Base-by-base conservation (phyloP, 2,329 filamentous ascomycete species). In the Clarireedia monteithiana region DNA sequence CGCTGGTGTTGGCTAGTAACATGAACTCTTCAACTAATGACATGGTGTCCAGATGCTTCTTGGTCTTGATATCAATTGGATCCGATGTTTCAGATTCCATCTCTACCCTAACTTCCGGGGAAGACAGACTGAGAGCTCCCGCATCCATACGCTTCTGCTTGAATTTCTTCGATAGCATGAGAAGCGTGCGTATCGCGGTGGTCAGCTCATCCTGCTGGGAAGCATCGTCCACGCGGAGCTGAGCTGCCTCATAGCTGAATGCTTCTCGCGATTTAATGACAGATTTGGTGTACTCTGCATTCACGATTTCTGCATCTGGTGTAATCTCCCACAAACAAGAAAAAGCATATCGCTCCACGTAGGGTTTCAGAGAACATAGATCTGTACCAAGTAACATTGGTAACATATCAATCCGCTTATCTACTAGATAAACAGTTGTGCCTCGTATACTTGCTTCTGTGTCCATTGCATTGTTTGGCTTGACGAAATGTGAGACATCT, bases 401-500 rank as follows among this genome's bases (percentile, higher is more conserved):
- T 71, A 99, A 80, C 95, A 99, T 99, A 76, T 99, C 95, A 66
- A 99, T 99, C 66, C 94, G 91, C 78, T 99, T 99, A 73, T 99
- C 94, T 3, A 99, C 94, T 15, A 99, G 78, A 70, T 99, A 99
- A 27, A 99, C 94, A 0, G 92, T 97, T 4, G 94, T 97, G 60
- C 94, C 94, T 66, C 94, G 86, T 67, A 95, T 83, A 68, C 90
- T 94, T 3, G 94, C 94, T 73, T 99, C 94, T 48, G 85, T 82
- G 69, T 99, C 95, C 94, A 99, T 99, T 53, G 94, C 87, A 67
- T 92, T 99, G 71, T 89, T 91, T 26, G 95, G 91, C 73, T 94
- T 95, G 66, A 99, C 94, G 68, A 99, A 99, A 73, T 99, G 88
- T 9, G 94, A 97, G n/a, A 99, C 94, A 71, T 99, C 94, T 27